These are phyloP conservation scores for Botryotinia narcissicola DNA, from an alignment of 2,329 filamentous ascomycete species.

Conservation along the genomic window DNA sequence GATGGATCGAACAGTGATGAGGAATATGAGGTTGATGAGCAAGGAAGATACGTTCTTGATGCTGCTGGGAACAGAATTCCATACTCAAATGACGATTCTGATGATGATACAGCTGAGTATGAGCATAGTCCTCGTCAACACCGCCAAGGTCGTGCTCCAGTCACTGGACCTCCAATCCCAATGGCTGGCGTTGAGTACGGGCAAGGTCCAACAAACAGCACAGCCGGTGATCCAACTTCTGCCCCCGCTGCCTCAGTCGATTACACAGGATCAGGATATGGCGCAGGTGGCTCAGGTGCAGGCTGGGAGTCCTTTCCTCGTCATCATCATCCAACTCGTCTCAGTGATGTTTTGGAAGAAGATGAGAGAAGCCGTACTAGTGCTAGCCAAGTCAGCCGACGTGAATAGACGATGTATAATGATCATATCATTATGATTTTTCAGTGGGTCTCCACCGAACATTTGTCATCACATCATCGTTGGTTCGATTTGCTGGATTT, in stretches of 20 bases:
- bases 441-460: not conserved
- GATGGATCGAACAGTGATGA: constrained; percentile 61
- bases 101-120: constrained; percentile 56
- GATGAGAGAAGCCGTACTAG: constrained; percentile 77
- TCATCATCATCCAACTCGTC: constrained; percentile 82
- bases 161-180: constrained; percentile 27
- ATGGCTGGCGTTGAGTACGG: constrained; percentile 34
- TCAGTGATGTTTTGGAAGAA: constrained; percentile 86
- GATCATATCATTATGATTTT: not conserved
- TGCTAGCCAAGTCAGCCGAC: constrained; percentile 40
- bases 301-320: constrained; percentile 75
- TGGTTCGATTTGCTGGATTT: not conserved
- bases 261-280: constrained; percentile 66
- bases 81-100: constrained; percentile 47
- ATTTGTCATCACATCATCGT: not conserved
- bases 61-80: constrained; percentile 58
- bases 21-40: constrained; percentile 65
- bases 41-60: constrained; percentile 61
- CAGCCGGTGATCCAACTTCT: constrained; percentile 20
- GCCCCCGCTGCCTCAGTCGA: constrained; percentile 46
- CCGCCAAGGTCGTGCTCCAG: constrained; percentile 29
- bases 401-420: constrained; percentile 22
- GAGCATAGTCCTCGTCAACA: constrained; percentile 43
- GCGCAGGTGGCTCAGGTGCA: constrained; percentile 52
- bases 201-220: constrained; percentile 27